These are phyloP conservation scores for Scedosporium boydii DNA, from an alignment of 2,329 filamentous ascomycete genomes.

Conservation along the genomic window DNA sequence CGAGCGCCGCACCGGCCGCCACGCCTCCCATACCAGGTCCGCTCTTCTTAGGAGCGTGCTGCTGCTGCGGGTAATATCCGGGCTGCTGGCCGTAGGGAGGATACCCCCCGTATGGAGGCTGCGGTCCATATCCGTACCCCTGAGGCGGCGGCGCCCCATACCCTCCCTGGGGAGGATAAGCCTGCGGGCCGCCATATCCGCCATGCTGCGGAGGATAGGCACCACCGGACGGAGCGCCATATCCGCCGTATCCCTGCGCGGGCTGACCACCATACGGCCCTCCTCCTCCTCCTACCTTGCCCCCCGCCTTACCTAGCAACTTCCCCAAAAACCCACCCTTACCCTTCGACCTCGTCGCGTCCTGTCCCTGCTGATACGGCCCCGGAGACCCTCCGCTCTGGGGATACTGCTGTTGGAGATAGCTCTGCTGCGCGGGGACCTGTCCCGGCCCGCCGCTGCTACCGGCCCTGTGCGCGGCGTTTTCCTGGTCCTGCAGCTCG, in stretches of 20 bases:
- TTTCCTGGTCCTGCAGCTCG: conserved; percentile 74
- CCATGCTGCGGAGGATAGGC: no score
- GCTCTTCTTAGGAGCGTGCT: conserved; percentile 31
- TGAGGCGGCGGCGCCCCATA: neutral
- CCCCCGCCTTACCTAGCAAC: conserved; percentile 34
- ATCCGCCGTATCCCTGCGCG: neutral
- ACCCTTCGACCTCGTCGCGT: conserved; percentile 16
- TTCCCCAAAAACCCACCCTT: conserved; percentile 43
- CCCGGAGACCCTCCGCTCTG: conserved; percentile 14
- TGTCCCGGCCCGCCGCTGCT: conserved; percentile 7
- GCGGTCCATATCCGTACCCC: conserved; percentile 14
- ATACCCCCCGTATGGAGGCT: conserved; percentile 21
- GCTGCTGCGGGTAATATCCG: conserved; percentile 26
- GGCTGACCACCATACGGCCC: conserved; percentile 5
- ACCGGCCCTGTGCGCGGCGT: conserved; percentile 36
- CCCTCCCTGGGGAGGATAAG: conserved; percentile 18
- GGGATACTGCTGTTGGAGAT: conserved; percentile 17
- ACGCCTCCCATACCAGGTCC: conserved; percentile 41
- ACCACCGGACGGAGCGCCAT: neutral
- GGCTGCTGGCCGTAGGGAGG: conserved; percentile 18
- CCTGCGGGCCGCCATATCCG: conserved; percentile 6
- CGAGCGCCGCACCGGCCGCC: conserved; percentile 65
- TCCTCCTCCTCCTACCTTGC: conserved; percentile 15
- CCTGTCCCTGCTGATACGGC: conserved; percentile 11
- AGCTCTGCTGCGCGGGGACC: conserved; percentile 9